Conservation (phyloP, 306 rosid species). For the Pyrus bretschneideri region DNA sequence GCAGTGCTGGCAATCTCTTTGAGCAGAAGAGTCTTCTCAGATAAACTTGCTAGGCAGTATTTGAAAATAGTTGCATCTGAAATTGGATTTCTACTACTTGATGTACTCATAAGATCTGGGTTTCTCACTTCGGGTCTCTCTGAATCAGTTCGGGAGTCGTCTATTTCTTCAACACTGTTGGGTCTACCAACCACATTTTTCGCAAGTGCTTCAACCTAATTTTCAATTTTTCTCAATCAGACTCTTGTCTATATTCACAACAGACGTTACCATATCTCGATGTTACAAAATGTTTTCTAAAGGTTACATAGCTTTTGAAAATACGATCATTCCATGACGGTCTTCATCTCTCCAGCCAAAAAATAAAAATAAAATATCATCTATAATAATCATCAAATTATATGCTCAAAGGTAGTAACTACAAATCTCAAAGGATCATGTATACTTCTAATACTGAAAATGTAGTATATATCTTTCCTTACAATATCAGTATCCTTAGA, state of each 20-base stretch:
- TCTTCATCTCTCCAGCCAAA: background rate
- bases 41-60: constrained; percentile 70
- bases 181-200: constrained; percentile 33
- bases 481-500: background rate
- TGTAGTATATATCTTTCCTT: background rate
- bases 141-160: constrained; percentile 55
- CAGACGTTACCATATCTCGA: background rate
- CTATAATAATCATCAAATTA: background rate
- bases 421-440: background rate
- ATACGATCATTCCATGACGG: background rate
- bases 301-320: background rate
- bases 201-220: constrained; percentile 49
- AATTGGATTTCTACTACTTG: constrained; percentile 46
- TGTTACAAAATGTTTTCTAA: background rate
- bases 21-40: constrained; percentile 79
- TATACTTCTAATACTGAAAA: background rate
- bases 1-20: constrained; percentile 67
- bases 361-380: background rate
- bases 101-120: constrained; percentile 37
- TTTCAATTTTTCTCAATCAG: constrained; percentile 12
- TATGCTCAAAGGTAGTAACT: background rate
- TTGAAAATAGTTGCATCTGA: constrained; percentile 73
- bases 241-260: background rate
- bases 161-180: constrained; percentile 43
- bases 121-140: constrained; percentile 55